Conservation (phyloP, 2,329 filamentous ascomycete species). For the Fusarium hostae region DNA sequence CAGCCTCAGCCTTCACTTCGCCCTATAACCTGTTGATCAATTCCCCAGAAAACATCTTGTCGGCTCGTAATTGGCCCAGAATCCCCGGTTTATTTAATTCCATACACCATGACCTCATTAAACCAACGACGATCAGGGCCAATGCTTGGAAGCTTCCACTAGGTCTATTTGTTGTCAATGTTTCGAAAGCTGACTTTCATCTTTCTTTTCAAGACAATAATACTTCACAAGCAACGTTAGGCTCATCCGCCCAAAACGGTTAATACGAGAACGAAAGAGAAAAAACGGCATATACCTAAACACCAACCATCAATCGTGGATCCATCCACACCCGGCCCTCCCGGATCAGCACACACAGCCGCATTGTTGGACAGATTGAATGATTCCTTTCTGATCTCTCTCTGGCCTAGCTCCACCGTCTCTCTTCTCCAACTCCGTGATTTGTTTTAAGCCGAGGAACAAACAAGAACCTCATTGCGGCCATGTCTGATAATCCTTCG, state of each 20-base stretch:
- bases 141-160: conserved; percentile 11
- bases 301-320: conserved; percentile 35
- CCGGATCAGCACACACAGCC: conserved; percentile 40
- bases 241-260: not conserved
- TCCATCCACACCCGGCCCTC: conserved; percentile 41
- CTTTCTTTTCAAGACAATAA: not conserved
- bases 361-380: conserved; percentile 24
- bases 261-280: conserved; percentile 16
- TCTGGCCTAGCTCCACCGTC: conserved; percentile 36
- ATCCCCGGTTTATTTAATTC: conserved; percentile 23
- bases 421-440: conserved; percentile 1
- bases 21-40: conserved; percentile 19
- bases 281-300: conserved; percentile 24
- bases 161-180: not conserved
- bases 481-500: conserved; percentile 23
- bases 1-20: conserved; percentile 9
- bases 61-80: conserved; percentile 29
- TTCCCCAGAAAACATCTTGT: conserved; percentile 31
- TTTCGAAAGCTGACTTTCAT: not conserved
- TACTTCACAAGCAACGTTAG: not conserved
- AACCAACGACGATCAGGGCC: conserved; percentile 6
- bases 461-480: conserved; percentile 6
- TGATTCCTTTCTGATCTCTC: conserved; percentile 1
- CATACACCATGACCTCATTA: conserved; percentile 42
- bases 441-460: conserved; percentile 23